Evolutionary conservation across 371 early-diverging fungal genomes (phyloP).

Genomic region (Mucor velutinosus): DNA sequence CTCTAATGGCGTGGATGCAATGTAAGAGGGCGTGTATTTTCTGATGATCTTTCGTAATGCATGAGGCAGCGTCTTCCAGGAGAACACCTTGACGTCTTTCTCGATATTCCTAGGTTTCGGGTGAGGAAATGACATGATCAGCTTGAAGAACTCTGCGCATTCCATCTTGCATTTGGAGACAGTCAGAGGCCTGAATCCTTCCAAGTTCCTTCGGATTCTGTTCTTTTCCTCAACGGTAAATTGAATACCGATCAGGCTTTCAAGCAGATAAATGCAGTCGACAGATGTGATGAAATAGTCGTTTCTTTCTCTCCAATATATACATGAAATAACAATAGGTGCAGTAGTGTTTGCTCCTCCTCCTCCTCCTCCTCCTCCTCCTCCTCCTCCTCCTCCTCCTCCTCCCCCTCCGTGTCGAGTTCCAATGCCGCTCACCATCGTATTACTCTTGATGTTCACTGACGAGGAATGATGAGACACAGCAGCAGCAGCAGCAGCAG

Average conservation of each 20-base stretch:
- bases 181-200: constrained; percentile 78
- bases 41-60: constrained; percentile 71
- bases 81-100: constrained; percentile 85
- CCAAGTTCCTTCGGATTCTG: constrained; percentile 80
- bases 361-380: neutral
- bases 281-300: constrained; percentile 82
- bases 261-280: constrained; percentile 74
- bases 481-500: constrained; percentile 10
- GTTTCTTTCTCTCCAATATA: constrained; percentile 71
- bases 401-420: neutral
- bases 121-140: constrained; percentile 79
- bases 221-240: constrained; percentile 86
- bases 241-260: constrained; percentile 67
- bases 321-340: constrained; percentile 40
- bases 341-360: neutral
- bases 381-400: neutral
- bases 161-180: constrained; percentile 72
- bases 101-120: constrained; percentile 88
- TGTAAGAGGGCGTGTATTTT: constrained; percentile 58
- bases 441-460: neutral
- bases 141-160: constrained; percentile 73
- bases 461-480: neutral
- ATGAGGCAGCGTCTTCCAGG: constrained; percentile 66
- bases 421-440: no score
- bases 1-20: constrained; percentile 21